Conservation (phyloP, 768 basidiomycete genomes). For the Leccinum subgranulosum region DNA sequence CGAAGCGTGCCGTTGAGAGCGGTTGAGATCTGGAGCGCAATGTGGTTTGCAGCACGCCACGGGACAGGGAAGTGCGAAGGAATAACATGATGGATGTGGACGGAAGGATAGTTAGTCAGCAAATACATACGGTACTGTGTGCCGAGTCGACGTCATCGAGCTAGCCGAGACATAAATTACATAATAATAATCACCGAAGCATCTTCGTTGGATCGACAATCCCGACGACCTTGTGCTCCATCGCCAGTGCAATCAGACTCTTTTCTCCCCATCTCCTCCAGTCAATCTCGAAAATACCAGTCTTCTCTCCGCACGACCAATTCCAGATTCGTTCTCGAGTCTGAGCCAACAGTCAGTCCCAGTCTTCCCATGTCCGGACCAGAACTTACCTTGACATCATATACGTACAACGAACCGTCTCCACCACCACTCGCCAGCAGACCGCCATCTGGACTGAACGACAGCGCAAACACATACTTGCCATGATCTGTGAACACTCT, state of each 20-base stretch:
- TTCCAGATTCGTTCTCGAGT: conserved; percentile 52
- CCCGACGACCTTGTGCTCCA: conserved; percentile 66
- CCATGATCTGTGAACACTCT: conserved; percentile 69
- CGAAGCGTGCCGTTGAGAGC: conserved; percentile 16
- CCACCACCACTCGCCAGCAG: conserved; percentile 76
- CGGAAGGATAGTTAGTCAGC: conserved; percentile 13
- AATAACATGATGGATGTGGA: conserved; percentile 16
- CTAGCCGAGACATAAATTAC: not conserved
- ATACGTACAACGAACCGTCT: conserved; percentile 74
- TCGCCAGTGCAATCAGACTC: conserved; percentile 65
- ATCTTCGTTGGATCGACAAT: conserved; percentile 57
- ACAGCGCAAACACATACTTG: conserved; percentile 66
- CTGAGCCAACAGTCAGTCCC: conserved; percentile 31
- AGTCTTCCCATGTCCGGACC: not conserved
- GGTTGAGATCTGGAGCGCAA: conserved; percentile 16
- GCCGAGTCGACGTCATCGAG: conserved; percentile 12
- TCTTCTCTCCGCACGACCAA: conserved; percentile 61
- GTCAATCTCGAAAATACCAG: conserved; percentile 72
- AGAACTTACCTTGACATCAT: conserved; percentile 61
- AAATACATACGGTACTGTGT: not conserved
- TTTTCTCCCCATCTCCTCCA: conserved; percentile 58
- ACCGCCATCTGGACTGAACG: conserved; percentile 72
- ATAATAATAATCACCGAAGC: conserved; percentile 5
- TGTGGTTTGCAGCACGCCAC: conserved; percentile 21
- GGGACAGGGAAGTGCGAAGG: conserved; percentile 10